Evolutionary conservation across 345 rosid species (phyloP), one percentile per base, ranked within the genome.

Genomic region (Psidium guajava): DNA sequence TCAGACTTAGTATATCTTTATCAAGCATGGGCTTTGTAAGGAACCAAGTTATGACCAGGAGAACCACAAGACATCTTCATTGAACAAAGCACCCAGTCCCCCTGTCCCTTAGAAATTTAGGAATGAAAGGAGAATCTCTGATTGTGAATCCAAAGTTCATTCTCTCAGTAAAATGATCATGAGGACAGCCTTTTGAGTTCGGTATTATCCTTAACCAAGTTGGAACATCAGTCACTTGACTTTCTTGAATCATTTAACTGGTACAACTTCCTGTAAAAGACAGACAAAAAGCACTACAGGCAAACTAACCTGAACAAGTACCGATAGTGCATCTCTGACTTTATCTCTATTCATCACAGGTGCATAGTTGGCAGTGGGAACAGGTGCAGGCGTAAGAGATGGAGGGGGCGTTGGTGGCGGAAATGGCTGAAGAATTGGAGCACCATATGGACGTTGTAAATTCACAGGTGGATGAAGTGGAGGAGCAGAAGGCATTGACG

Each of bases 361-460:
- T 75, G 91, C 94, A 57, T 85, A 86, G 87, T 89, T 89, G 86
- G 90, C 88, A 84, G 86, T 42, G 50, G 89, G 88, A 81, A 64
- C 77, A 55, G 90, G 69, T 84, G 89, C 84, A 82, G 98, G 96
- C n/a, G 98, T 91, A 42, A 95, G 99, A 81, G 98, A 94, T 82
- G 91, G 94, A 83, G 98, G 94, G 32, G 99, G 98, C 74, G 90
- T 92, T 21, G 98, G 99, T 47, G 98, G 99, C 82, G 98, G 98
- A 88, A 95, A 97, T 49, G 99, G 96, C 87, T 97, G 99, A 88
- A 94, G 98, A 87, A 96, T 85, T 32, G 98, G 99, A 84, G 98
- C 87, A 87, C 97, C 98, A 86, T 93, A 93, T 8, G 89, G 85
- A n/a, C 94, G 94, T 61, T 94, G 97, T 75, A 90, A 88, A 87